Conservation (phyloP, 495 filamentous ascomycete genomes). For the Eremomyces bilateralis region DNA sequence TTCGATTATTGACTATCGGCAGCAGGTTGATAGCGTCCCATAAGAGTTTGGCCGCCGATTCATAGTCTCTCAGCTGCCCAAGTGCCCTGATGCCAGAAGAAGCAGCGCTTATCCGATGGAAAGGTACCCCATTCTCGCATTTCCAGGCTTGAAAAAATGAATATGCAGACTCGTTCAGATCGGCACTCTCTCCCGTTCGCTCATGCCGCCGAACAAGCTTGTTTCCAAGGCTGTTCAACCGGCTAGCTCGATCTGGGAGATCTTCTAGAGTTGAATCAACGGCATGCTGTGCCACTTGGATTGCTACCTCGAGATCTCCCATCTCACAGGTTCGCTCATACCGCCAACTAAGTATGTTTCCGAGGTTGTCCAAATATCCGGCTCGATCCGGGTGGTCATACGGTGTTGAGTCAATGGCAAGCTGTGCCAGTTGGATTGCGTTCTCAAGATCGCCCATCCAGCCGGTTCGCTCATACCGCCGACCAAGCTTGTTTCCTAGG, state of each 20-base stretch:
- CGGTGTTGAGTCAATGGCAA: slow-evolving; percentile 8
- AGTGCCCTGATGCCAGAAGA: slow-evolving; percentile 1
- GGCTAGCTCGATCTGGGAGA: slow-evolving; percentile 7
- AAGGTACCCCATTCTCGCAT: not conserved
- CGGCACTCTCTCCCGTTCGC: slow-evolving; percentile 5
- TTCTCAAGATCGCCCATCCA: slow-evolving; percentile 8
- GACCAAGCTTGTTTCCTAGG: not conserved
- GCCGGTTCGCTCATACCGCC: slow-evolving; percentile 6
- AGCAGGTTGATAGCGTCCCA: slow-evolving; percentile 2
- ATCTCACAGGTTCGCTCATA: slow-evolving; percentile 7
- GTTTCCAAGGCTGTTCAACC: slow-evolving; percentile 9
- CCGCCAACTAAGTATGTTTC: slow-evolving; percentile 1
- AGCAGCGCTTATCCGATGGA: not conserved
- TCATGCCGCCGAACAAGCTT: slow-evolving; percentile 3
- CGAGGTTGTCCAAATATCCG: slow-evolving; percentile 2
- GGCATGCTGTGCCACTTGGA: slow-evolving; percentile 5
- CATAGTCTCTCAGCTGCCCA: slow-evolving; percentile 1
- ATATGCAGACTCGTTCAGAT: slow-evolving; percentile 10
- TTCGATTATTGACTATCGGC: slow-evolving; percentile 5
- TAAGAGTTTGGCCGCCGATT: not conserved
- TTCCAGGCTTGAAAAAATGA: slow-evolving; percentile 1
- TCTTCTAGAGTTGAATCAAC: slow-evolving; percentile 6
- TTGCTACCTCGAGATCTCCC: slow-evolving; percentile 9
- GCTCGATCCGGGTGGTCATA: slow-evolving; percentile 8
- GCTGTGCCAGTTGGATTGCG: slow-evolving; percentile 4